Evolutionary conservation across 768 basidiomycete species (phyloP), one percentile per base, ranked within the genome.

Genomic region (Paxillus rubicundulus): DNA sequence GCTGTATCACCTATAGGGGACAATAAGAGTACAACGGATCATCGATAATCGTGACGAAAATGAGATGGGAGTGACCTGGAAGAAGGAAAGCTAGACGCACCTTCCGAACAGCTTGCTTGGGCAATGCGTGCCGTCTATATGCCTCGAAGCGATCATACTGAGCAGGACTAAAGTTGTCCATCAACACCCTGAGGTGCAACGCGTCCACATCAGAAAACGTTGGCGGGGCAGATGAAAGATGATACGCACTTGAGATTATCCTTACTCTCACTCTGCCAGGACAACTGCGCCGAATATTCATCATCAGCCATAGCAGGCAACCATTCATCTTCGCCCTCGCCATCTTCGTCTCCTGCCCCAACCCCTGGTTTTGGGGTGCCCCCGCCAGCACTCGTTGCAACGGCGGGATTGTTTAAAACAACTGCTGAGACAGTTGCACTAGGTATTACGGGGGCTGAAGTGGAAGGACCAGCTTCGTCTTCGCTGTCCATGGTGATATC

Each of bases 111-210:
- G 84, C 85, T 60, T 87, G 86, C 62, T 93, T 93, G 1, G 88
- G 86, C 17, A 95, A 70, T 2, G 89, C 89, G 59, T 90, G 87
- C 17, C 92, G 78, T 52, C 91, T 74, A 66, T 93, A 95, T 0
- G 89, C 87, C 61, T 95, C 92, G 58, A 93, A 95, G 1, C 92
- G 81, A 40, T 93, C 90, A 63, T 92, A 91, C 64, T 95, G 92
- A 13, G 77, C 83, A 2, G 85, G 79, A 55, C 84, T 85, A 60
- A 95, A 87, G 60, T 91, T 90, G 66, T 92, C 89, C 86, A 94
- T 90, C 55, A 94, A 73, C 44, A 93, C 88, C 64, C 91, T 92
- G 55, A n/a, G n/a, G n/a, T 36, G 48, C 27, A 38, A 46, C 33
- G 32, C 13, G 20, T 12, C 32, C 18, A 24, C 0, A 27, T 48